Evolutionary conservation across 805 yeast genomes (phyloP).

Genomic region (Pachysolen tannophilus): DNA sequence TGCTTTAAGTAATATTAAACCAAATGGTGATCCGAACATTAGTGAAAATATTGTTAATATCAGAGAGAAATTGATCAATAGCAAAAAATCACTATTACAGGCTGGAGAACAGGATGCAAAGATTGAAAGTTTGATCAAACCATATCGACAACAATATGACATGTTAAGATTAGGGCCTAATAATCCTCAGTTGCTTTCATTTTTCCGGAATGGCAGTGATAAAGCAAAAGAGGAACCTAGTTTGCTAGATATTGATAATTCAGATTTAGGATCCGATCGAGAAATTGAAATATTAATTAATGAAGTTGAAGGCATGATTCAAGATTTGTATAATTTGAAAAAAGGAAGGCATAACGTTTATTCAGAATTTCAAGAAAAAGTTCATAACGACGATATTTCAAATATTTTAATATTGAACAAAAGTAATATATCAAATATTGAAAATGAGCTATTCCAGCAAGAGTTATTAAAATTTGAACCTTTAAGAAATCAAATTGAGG

Average conservation of each 20-base stretch:
- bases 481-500: conserved; percentile 56
- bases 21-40: conserved; percentile 4
- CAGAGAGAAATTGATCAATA: conserved; percentile 49
- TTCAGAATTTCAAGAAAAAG: conserved; percentile 56
- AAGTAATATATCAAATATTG: conserved; percentile 31
- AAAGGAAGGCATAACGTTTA: conserved; percentile 56
- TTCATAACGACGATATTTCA: conserved; percentile 81
- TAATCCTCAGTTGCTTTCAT: conserved; percentile 26
- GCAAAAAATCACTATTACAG: conserved; percentile 52
- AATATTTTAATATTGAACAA: conserved; percentile 62
- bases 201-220: too few relatives aligned
- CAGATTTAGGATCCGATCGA: conserved; percentile 31
- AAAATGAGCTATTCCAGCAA: conserved; percentile 48
- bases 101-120: conserved; percentile 54
- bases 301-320: conserved; percentile 46
- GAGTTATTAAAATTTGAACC: conserved; percentile 75
- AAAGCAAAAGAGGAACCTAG: conserved; percentile 28
- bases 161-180: conserved; percentile 36
- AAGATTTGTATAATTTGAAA: conserved; percentile 54
- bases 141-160: conserved; percentile 32
- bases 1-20: conserved; percentile 2
- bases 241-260: conserved; percentile 52
- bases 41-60: conserved; percentile 7
- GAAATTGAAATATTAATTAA: conserved; percentile 30
- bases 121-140: conserved; percentile 39